Base-by-base conservation (phyloP, 192 early-diverging fungal genomes). In the Allomyces macrogynus region DNA sequence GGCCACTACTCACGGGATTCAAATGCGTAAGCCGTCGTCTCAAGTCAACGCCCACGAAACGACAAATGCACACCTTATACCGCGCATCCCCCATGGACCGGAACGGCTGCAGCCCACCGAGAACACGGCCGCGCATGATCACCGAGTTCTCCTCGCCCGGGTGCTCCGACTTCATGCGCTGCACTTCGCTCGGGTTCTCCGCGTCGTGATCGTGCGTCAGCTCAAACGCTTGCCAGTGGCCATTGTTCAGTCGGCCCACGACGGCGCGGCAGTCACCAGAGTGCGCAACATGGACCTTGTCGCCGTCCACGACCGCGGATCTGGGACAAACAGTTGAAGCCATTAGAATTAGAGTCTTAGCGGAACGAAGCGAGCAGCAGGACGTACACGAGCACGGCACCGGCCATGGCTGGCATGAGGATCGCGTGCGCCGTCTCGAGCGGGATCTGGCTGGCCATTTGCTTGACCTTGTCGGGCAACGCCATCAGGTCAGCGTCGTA, bases 101-200 rank as follows among this genome's bases (percentile, higher is more conserved):
- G 24, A 77, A 76, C 26, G 76, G 75, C 65, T 74, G 77, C 65
- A 77, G 66, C 4, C 54, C 64, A n/a, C 82, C 84, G 60, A 85
- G 71, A 12, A 91, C 76, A 42, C 89, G 73, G 23, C 87, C 79
- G 1, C 72, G 62, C 14, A 44, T 64, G 12, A 83, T 72, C 24
- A 85, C 83, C 18, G 80, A 75, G 18, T 73, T 63, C 54, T 85
- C 75, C 70, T 89, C 87, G 3, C 80, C 84, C 7, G 89, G 89
- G 69, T 90, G 87, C 61, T 89, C 89, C 22, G 71, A 68, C 61
- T 73, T 22, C 65, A 89, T 27, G 24, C 83, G 77, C 64, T 71
- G 72, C 24, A 77, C 44, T 69, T 87, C 84, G 20, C 61, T 67
- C 54, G 66, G 67, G 64, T 79, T 86, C 14, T 70, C 64, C 10